Base-by-base conservation (phyloP, 2,329 filamentous ascomycete species). In the Hypoxylon sp. region DNA sequence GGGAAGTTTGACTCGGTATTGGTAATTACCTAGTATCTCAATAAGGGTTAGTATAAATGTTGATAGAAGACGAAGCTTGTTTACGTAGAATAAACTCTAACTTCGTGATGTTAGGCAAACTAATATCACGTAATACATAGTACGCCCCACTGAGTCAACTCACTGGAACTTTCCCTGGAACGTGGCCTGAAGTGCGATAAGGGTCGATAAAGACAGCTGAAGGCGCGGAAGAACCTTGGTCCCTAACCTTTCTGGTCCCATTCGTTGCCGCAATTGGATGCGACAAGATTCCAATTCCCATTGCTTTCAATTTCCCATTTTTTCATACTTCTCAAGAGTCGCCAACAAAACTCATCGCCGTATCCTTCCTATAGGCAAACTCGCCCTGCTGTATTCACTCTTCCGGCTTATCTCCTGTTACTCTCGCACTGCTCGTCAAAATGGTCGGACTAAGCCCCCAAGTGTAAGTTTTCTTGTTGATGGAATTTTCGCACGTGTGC, bases 401-500 rank as follows among this genome's bases (percentile, higher is more conserved):
- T n/a, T 42, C 17, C 21, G 17, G 20, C 17, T 45, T 12, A 15
- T n/a, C 4, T 40, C 25, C 13, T 11, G 3, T 30, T 2, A 35
- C 4, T 15, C 42, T 41, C 27, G 25, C 40, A 44, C 43, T 59
- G 57, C 45, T 57, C 58, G 64, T 64, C 71, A 84, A 73, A 71
- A 87, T 87, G 84, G 82, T 73, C 66, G 73, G 73, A 53, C 73
- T 88, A 65, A 84, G 77, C 67, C 79, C 84, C 65, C 84, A 87
- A 72, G 77, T 87, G 84, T 87, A 77, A 37, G 21, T 35, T 51
- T 38, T 31, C 8, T 30, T n/a, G n/a, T n/a, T n/a, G n/a, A n/a
- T n/a, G n/a, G n/a, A n/a, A n/a, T n/a, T n/a, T 37, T 21, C 7
- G 31, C 40, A 41, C 32, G 40, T 50, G 42, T 56, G 27, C 43